phyloP scores from a whole-genome alignment of 23 red algal genomes.

The Gracilaria caudata region DNA sequence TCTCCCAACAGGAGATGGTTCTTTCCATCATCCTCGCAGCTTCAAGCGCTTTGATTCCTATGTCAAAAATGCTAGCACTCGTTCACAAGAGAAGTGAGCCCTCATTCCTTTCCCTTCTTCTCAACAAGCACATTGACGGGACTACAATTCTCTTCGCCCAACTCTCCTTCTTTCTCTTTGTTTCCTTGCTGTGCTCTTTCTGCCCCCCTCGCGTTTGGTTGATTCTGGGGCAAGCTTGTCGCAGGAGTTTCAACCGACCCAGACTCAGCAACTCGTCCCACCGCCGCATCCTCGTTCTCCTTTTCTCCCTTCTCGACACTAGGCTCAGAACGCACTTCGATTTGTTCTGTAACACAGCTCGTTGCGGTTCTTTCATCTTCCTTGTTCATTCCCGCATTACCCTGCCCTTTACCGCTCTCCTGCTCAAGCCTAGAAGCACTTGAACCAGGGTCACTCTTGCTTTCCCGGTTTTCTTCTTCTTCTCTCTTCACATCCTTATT shows the following conservation, averaged over 20 bases:
- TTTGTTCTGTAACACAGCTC: background rate
- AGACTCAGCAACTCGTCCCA: background rate
- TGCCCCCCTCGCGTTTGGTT: background rate
- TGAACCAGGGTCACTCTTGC: no score
- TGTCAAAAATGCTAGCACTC: no score
- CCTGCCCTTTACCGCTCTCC: background rate
- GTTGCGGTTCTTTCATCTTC: background rate
- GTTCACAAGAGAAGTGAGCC: background rate
- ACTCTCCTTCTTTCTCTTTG: background rate
- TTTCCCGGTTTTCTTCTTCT: background rate
- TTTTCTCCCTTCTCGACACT: background rate
- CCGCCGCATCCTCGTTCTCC: background rate
- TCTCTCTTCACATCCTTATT: background rate
- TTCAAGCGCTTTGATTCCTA: background rate
- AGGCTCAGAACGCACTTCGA: background rate
- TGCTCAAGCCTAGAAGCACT: background rate
- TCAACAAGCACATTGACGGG: background rate
- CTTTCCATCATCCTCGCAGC: background rate
- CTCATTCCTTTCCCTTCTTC: slow-evolving; percentile 4
- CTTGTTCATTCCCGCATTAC: background rate
- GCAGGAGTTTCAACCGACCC: background rate
- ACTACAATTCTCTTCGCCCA: background rate
- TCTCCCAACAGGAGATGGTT: no score
- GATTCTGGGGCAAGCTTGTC: background rate
- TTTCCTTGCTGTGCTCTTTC: background rate